Conservation (phyloP, 164 flowering plant genomes). For the Dillenia suffruticosa region DNA sequence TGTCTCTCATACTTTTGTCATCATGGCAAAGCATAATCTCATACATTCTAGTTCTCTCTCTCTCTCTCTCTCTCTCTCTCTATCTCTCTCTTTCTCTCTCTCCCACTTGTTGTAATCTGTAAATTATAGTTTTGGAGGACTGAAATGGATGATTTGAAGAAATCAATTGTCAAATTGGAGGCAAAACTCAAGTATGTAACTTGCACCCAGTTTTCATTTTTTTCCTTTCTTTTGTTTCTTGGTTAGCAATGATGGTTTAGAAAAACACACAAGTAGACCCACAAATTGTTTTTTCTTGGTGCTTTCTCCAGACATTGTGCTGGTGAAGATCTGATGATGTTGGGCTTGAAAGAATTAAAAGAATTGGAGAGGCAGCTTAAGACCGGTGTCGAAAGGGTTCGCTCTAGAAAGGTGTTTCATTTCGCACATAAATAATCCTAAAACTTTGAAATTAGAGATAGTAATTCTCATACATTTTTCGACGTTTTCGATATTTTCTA, state of each 20-base stretch:
- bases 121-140: slow-evolving; percentile 44
- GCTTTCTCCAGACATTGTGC: slow-evolving; percentile 36
- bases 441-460: neutral
- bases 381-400: slow-evolving; percentile 61
- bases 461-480: too few species aligned
- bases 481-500: too few species aligned
- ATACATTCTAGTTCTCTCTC: too few species aligned
- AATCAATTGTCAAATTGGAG: slow-evolving; percentile 36
- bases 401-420: slow-evolving; percentile 38
- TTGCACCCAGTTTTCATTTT: neutral
- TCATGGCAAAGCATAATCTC: too few species aligned
- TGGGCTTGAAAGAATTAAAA: slow-evolving; percentile 52
- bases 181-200: slow-evolving; percentile 35
- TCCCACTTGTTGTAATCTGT: neutral
- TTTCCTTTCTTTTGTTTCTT: neutral
- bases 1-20: too few species aligned
- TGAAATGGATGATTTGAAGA: slow-evolving; percentile 45
- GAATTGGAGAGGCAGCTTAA: slow-evolving; percentile 57
- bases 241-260: too few species aligned
- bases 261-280: neutral
- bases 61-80: too few species aligned
- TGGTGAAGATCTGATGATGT: slow-evolving; percentile 48
- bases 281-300: neutral
- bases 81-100: too few species aligned
- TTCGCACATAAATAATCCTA: too few species aligned